These are phyloP conservation scores for Trichoderma koningiopsis DNA, from an alignment of 2,329 filamentous ascomycete species.

Conservation along the genomic window DNA sequence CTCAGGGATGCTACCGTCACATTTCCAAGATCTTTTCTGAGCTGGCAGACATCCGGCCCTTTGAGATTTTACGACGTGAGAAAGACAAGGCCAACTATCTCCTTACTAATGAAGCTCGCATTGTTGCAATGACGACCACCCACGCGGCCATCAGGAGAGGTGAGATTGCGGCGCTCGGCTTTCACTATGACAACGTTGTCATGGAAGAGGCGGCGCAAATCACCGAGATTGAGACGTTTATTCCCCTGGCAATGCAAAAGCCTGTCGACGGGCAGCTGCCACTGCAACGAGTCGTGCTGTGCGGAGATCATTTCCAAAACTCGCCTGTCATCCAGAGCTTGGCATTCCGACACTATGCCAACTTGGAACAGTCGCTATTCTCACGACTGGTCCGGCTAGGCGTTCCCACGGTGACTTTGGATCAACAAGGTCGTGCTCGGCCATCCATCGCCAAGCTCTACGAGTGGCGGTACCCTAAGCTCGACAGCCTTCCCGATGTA, in stretches of 20 bases:
- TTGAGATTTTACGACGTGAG: conserved; percentile 86
- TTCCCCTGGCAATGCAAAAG: conserved; percentile 90
- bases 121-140: conserved; percentile 98
- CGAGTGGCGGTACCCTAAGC: conserved; percentile 83
- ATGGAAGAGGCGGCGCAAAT: conserved; percentile 99
- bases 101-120: conserved; percentile 91
- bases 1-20: conserved; percentile 83
- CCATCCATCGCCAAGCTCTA: conserved; percentile 87
- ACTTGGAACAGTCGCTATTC: conserved; percentile 94
- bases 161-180: conserved; percentile 89
- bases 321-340: conserved; percentile 93
- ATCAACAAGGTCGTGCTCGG: conserved; percentile 90
- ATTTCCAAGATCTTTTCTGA: conserved; percentile 89
- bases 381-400: conserved; percentile 86
- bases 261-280: conserved; percentile 71
- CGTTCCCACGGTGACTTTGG: conserved; percentile 86
- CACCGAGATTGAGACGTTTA: conserved; percentile 95
- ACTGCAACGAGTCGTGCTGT: conserved; percentile 85
- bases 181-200: conserved; percentile 95
- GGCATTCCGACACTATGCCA: conserved; percentile 92
- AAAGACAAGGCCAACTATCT: conserved; percentile 96
- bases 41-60: conserved; percentile 88
- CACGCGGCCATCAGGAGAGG: conserved; percentile 92
- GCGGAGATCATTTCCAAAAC: conserved; percentile 95
- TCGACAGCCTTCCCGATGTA: conserved; percentile 79